Conservation (phyloP, 768 basidiomycete species). For the Myochromella boudieri region DNA sequence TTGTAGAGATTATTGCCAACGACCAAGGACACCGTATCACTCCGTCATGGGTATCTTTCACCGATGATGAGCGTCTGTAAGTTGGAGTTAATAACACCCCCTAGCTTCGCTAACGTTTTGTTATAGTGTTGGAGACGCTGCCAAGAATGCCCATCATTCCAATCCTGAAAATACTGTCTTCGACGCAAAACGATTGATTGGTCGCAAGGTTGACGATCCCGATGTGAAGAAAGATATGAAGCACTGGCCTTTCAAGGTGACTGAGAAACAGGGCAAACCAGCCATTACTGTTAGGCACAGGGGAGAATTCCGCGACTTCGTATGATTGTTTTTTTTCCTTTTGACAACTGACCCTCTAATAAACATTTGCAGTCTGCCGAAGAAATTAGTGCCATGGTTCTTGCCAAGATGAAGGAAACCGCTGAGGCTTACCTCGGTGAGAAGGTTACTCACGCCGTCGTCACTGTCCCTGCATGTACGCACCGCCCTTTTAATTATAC, state of each 20-base stretch:
- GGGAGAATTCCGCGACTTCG: conserved; percentile 79
- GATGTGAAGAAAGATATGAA: conserved; percentile 83
- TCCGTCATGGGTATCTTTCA: conserved; percentile 83
- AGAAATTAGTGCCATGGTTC: conserved; percentile 94
- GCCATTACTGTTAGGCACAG: conserved; percentile 76
- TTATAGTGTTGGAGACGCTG: conserved; percentile 82
- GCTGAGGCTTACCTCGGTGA: conserved; percentile 97
- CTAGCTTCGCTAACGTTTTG: conserved; percentile 17
- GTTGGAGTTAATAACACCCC: conserved; percentile 14
- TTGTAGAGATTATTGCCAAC: conserved; percentile 88
- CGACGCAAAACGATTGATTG: conserved; percentile 95
- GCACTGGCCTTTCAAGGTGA: conserved; percentile 88
- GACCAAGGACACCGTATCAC: conserved; percentile 90
- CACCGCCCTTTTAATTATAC: conserved; percentile 5
- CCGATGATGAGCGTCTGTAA: conserved; percentile 75
- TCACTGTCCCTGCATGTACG: conserved; percentile 94
- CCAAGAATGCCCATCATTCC: conserved; percentile 93
- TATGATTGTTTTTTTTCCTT: conserved; percentile 37
- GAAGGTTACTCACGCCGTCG: conserved; percentile 95
- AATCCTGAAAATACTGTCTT: conserved; percentile 95
- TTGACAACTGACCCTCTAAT: neutral
- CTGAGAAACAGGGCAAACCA: conserved; percentile 81
- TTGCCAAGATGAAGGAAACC: conserved; percentile 98
- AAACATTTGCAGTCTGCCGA: conserved; percentile 70
- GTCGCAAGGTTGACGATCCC: conserved; percentile 77